Base-by-base conservation (phyloP, 495 filamentous ascomycete genomes). In the Pyrenopolyporus hunteri region DNA sequence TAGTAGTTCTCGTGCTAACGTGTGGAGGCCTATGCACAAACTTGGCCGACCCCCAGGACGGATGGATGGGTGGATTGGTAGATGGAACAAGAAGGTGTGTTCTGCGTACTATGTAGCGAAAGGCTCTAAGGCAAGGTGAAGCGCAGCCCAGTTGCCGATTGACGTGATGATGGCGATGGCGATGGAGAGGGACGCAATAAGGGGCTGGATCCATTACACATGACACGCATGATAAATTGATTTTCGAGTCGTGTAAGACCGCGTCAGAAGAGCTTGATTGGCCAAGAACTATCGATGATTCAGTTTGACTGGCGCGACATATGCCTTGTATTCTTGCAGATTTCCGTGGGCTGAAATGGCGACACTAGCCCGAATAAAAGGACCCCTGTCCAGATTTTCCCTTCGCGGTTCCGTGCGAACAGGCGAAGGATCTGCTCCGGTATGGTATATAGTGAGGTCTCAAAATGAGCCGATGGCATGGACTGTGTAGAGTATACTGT, bases 171-270 rank as follows among this genome's bases (percentile, higher is more conserved):
- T 53, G 39, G 13, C n/a, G n/a, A n/a, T n/a, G n/a, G n/a, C 17
- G 43, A 57, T 35, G 47, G 57, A 57, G 46, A 37, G 31, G 26
- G 47, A 54, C 58, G 63, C 54, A 67, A 63, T 57, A 51, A 55
- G 59, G 69, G 66, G 59, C 46, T 52, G 66, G 63, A 63, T 57
- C 63, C 52, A 61, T 62, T 67, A 55, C 64, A 63, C 67, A 68
- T 63, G 68, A 71, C 65, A 73, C 68, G 68, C 70, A 70, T 69
- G 55, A 60, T 62, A 59, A 64, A 73, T 69, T 68, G 68, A 69
- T 69, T 67, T 49, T 49, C 47, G 58, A 69, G 66, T 69, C 70
- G 70, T 73, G 70, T 63, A 67, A 63, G 42, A 71, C 58, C 70
- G 70, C 68, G 70, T 73, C 54, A 59, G 52, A 29, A 66, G 53